Evolutionary conservation across 108 stramenopile genomes (phyloP).

Genomic region (Nannochloropsis granulata): DNA sequence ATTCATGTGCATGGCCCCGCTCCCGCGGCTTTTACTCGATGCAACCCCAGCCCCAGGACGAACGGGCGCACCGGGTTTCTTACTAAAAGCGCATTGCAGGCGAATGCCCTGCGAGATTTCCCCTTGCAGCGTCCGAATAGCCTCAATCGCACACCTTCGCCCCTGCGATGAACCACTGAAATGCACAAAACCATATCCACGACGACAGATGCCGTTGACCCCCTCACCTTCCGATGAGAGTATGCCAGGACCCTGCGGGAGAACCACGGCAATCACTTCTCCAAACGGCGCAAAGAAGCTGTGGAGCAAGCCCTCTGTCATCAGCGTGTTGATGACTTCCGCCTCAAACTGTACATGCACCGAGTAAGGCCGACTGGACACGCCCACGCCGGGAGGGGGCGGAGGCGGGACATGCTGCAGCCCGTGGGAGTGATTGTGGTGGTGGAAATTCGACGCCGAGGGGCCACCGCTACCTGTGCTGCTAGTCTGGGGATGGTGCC

Average conservation of each 20-base stretch:
- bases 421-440: not conserved
- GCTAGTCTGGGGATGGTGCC: not conserved
- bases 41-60: not conserved
- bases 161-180: not conserved
- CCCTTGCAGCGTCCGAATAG: not conserved
- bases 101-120: not conserved
- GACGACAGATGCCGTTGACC: not conserved
- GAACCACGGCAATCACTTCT: not conserved
- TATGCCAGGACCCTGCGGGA: not conserved
- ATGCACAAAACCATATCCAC: not conserved
- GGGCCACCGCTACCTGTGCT: not conserved
- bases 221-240: not conserved
- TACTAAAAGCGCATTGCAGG: not conserved
- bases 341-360: not conserved
- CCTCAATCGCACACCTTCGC: not conserved
- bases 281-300: not conserved
- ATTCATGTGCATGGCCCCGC: not conserved
- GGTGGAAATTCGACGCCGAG: not conserved
- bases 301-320: not conserved
- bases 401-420: not conserved
- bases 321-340: not conserved
- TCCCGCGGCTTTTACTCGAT: not conserved
- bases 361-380: not conserved
- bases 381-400: not conserved
- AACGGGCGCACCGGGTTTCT: not conserved